Base-by-base conservation (phyloP, 495 filamentous ascomycete species). In the Penicillium angulare region DNA sequence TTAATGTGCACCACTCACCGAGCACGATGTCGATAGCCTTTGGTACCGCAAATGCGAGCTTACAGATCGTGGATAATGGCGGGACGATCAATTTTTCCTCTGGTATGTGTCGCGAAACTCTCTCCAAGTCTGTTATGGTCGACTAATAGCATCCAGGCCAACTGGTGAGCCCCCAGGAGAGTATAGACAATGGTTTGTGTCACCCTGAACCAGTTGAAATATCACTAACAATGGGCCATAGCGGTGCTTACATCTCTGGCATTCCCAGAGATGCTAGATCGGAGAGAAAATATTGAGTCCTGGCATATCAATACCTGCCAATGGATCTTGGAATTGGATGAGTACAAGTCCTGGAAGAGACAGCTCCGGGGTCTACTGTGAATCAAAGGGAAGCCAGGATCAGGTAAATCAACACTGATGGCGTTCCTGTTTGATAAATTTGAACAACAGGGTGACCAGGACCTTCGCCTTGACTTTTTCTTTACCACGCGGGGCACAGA, bases 361-460 rank as follows among this genome's bases (percentile, higher is more conserved):
- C 10, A 55, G 50, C 12, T 44, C 26, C 13, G 22, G 2, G 51
- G 56, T 27, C 40, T 79, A 12, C 63, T 79, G 3, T 79, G 75
- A 76, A 70, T 79, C 21, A 71, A 72, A 42, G 76, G 77, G 12
- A 79, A 76, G 40, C 73, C 76, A 2, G 74, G 77, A 12, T 67
- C 69, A 12, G 75, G 76, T 0, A 79, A 79, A 62, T 78, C 74
- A 1, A 79, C 76, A 0, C 40, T 79, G 18, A 64, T 74, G 57
- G 67, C 32, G 1, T 60, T 41, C 33, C 27, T 60, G n/a, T 33
- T 46, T 16, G 40, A 43, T 6, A 57, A 21, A 44, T 55, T 55
- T 22, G 26, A 17, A 16, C 24, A 9, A 21, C 50, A 33, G 0
- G 29, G 35, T 43, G 16, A 10, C 0, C 32, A 31, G 3, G 39